phyloP scores from a whole-genome alignment of 1,139 yeast species.

The Yamadazyma dendronema region DNA sequence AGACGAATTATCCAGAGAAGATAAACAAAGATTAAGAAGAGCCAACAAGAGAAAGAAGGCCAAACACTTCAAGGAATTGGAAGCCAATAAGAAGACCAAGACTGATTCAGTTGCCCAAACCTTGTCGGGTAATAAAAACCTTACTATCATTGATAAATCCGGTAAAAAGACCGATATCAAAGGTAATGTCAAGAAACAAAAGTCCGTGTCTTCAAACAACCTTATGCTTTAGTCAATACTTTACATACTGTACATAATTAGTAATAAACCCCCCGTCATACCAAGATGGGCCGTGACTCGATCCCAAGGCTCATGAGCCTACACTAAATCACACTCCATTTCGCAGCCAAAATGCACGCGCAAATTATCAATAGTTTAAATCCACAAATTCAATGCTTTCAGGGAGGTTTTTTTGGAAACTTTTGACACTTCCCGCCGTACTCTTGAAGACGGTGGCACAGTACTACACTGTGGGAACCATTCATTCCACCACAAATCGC shows the following conservation, averaged over 20 bases:
- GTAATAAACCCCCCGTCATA: too few species aligned
- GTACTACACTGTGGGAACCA: slow-evolving; percentile 34
- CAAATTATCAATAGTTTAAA: too few species aligned
- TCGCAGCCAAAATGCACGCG: too few species aligned
- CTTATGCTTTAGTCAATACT: slow-evolving; percentile 17
- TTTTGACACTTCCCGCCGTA: slow-evolving; percentile 19
- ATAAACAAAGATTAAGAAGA: slow-evolving; percentile 83
- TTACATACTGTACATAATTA: background rate
- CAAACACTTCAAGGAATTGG: slow-evolving; percentile 42
- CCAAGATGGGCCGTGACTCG: too few species aligned
- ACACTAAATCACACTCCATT: too few species aligned
- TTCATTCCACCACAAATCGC: slow-evolving; percentile 26
- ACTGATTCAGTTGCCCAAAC: slow-evolving; percentile 61
- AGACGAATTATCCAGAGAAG: slow-evolving; percentile 82
- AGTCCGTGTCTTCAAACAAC: slow-evolving; percentile 21
- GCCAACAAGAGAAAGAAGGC: slow-evolving; percentile 80
- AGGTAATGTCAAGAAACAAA: slow-evolving; percentile 59
- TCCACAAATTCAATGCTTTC: too few species aligned
- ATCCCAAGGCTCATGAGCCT: background rate
- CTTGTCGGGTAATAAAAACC: slow-evolving; percentile 69
- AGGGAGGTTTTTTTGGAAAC: slow-evolving; percentile 3
- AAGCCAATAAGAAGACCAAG: slow-evolving; percentile 22
- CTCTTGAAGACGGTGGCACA: slow-evolving; percentile 19
- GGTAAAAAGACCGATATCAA: slow-evolving; percentile 75
- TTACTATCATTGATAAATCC: slow-evolving; percentile 73